phyloP scores from a whole-genome alignment of 2,329 filamentous ascomycete species.

The Coccinonectria pachysandricola region DNA sequence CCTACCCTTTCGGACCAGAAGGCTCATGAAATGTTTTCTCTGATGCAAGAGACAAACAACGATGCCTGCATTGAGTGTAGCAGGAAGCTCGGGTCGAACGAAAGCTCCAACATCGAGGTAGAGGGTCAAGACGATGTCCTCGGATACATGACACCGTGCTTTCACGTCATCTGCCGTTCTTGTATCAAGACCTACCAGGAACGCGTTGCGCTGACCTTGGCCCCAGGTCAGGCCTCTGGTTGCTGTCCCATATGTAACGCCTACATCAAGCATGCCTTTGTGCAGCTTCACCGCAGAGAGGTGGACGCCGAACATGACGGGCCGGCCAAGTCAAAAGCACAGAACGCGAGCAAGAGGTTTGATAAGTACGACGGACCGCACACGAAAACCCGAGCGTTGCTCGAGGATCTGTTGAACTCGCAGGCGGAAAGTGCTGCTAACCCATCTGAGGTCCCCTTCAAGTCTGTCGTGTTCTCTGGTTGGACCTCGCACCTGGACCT shows the following conservation, averaged over 20 bases:
- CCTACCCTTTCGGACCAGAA: constrained; percentile 54
- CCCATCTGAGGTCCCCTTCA: constrained; percentile 63
- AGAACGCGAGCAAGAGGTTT: constrained; percentile 41
- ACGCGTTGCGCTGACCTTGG: constrained; percentile 32
- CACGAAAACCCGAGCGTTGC: constrained; percentile 77
- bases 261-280: constrained; percentile 52
- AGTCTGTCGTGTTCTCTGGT: constrained; percentile 90
- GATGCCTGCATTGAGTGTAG: constrained; percentile 65
- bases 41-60: constrained; percentile 73
- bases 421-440: constrained; percentile 51
- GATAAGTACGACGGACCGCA: constrained; percentile 75
- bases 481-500: constrained; percentile 94
- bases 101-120: constrained; percentile 44
- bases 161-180: constrained; percentile 68
- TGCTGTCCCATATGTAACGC: constrained; percentile 60
- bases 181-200: constrained; percentile 56
- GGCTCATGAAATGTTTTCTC: constrained; percentile 74
- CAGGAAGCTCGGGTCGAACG: constrained; percentile 48
- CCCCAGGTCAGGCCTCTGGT: constrained; percentile 31
- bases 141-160: constrained; percentile 77
- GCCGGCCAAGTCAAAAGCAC: constrained; percentile 28
- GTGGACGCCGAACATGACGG: constrained; percentile 47
- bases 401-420: constrained; percentile 61
- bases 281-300: constrained; percentile 56
- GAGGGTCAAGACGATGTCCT: constrained; percentile 55